A percentile compares a stretch with the other conserved stretches of the same genome.
phyloP scores from a whole-genome alignment of 2,329 filamentous ascomycete species.

The Curvularia spicifera region DNA sequence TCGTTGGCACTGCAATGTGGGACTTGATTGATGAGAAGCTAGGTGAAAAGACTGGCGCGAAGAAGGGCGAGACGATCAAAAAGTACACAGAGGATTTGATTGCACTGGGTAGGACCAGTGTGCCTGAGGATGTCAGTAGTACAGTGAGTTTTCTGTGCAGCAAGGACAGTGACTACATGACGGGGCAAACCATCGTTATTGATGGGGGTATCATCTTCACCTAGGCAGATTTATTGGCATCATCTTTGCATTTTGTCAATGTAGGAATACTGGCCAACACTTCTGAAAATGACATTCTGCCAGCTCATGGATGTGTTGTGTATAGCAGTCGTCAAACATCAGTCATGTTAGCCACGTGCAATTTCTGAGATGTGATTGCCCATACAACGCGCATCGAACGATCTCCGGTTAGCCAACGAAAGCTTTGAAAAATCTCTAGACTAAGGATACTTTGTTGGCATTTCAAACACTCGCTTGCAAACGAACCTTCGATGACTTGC shows the following conservation, averaged over 20 bases:
- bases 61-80: conserved; percentile 62
- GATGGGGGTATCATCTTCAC: conserved; percentile 65
- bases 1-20: conserved; percentile 73
- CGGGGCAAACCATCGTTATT: conserved; percentile 69
- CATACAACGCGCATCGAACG: neutral
- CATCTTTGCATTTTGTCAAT: too few species aligned
- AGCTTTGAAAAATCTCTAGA: neutral
- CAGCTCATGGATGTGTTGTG: neutral
- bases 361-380: neutral
- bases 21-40: conserved; percentile 69
- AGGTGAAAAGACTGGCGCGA: conserved; percentile 58
- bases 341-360: neutral
- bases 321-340: neutral
- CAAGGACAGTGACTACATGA: conserved; percentile 68
- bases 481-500: neutral
- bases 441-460: neutral
- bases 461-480: neutral
- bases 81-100: conserved; percentile 63
- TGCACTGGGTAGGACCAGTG: conserved; percentile 63
- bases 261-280: neutral
- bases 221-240: conserved; percentile 8
- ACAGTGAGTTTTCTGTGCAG: conserved; percentile 67
- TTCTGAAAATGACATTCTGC: neutral
- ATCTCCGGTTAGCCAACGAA: neutral
- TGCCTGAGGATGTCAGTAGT: conserved; percentile 68